Conservation (phyloP, 257 asterid genomes). For the Plectranthus barbatus region DNA sequence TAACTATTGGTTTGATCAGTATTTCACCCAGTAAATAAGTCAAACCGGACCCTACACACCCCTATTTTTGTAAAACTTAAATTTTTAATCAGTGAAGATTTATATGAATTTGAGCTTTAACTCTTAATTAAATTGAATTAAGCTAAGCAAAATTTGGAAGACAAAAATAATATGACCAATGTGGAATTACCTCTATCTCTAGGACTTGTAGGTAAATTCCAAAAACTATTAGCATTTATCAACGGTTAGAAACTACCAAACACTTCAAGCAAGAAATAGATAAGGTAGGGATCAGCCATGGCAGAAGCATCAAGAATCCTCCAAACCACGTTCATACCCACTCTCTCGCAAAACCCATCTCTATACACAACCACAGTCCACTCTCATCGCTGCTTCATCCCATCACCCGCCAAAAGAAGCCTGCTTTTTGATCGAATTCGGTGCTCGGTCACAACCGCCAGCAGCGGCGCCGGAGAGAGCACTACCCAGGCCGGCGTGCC, state of each 20-base stretch:
- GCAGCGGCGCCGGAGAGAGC: constrained; percentile 18
- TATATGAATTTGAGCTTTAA: no score
- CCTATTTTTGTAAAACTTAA: no score
- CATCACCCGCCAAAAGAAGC: constrained; percentile 28
- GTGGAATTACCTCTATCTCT: not conserved
- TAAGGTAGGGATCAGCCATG: constrained; percentile 38
- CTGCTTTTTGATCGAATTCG: constrained; percentile 20
- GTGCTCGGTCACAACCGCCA: constrained; percentile 48
- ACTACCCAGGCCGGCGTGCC: constrained; percentile 28
- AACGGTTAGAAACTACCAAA: constrained; percentile 7
- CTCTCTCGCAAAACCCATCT: constrained; percentile 31
- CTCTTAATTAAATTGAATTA: no score
- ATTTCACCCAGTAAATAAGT: no score
- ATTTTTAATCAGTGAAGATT: no score
- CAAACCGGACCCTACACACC: no score
- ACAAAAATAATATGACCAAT: not conserved
- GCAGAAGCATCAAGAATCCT: constrained; percentile 58
- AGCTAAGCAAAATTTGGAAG: no score
- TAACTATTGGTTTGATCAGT: no score
- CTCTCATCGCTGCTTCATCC: constrained; percentile 10
- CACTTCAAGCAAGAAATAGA: constrained; percentile 13
- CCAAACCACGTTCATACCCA: constrained; percentile 37
- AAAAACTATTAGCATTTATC: not conserved
- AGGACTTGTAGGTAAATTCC: not conserved
- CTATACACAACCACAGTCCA: constrained; percentile 12